phyloP scores from a whole-genome alignment of 768 basidiomycete species.

The Russula foetens region DNA sequence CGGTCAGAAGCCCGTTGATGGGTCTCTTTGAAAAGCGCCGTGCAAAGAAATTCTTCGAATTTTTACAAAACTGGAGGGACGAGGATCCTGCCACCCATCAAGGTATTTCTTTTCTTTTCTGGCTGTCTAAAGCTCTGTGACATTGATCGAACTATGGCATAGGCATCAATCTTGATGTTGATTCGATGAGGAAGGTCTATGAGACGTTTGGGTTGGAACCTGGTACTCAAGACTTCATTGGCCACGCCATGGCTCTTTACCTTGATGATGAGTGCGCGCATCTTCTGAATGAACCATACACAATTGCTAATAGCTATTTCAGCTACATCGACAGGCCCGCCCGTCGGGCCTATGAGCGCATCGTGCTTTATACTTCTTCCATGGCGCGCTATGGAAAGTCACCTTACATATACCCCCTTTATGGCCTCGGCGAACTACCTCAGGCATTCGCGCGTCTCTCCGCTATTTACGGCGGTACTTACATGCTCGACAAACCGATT shows the following conservation, averaged over 20 bases:
- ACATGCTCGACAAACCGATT: constrained; percentile 97
- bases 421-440: constrained; percentile 97
- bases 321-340: constrained; percentile 94
- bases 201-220: constrained; percentile 95
- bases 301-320: constrained; percentile 5
- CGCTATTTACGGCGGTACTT: constrained; percentile 98
- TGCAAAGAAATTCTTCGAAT: constrained; percentile 98
- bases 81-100: constrained; percentile 95
- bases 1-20: constrained; percentile 91
- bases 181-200: constrained; percentile 91
- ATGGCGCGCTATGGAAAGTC: constrained; percentile 99
- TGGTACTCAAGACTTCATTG: constrained; percentile 98
- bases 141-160: not conserved
- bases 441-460: constrained; percentile 97
- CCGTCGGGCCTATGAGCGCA: constrained; percentile 85
- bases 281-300: not conserved
- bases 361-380: constrained; percentile 94
- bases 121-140: not conserved
- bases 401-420: constrained; percentile 98
- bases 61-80: constrained; percentile 92
- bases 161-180: constrained; percentile 85
- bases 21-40: constrained; percentile 98
- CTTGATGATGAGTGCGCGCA: constrained; percentile 87
- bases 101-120: constrained; percentile 40
- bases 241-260: constrained; percentile 98